Evolutionary conservation across 1,284 basidiomycete genomes (phyloP), one percentile per base, ranked within the genome.

Genomic region (Malassezia pachydermatis): DNA sequence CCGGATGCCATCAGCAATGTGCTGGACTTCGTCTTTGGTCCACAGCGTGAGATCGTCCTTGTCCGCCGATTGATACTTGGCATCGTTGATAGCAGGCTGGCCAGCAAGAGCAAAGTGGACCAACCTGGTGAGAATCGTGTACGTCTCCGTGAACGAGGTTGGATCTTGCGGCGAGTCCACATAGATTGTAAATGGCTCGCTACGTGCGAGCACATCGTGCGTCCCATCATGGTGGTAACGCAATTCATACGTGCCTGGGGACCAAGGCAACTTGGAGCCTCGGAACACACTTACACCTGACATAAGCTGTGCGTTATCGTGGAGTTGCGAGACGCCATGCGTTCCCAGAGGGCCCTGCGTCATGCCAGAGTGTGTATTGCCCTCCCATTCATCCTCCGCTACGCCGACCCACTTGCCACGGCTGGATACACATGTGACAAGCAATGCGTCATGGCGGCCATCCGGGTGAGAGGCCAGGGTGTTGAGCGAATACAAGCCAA

Each of bases 11-110:
- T 75, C 73, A 33, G 83, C 83, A 60, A 98, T 95, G 38, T 86
- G 80, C 71, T 81, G 82, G 22, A 90, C 92, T 72, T 98, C 90
- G 33, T 76, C 76, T 58, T 84, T 81, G 3, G 84, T 83, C 87
- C 89, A 95, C 75, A 98, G 88, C 35, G 81, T 80, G 72, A 98
- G 96, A 73, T 96, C 89, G 67, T 96, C 89, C 0, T 81, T 80
- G 66, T 92, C 86, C 39, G 23, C 47, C 16, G 47, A 49, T 9
- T 13, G 20, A 35, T 43, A 38, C 20, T 11, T 16, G 7, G 25
- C 23, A 4, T 9, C 10, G 10, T 20, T 7, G 13, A n/a, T n/a
- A 20, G 36, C 8, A n/a, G 36, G 35, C 30, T 25, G 17, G 34
- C 42, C 47, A 14, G 32, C 47, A 36, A 95, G 79, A 62, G 88